Evolutionary conservation across 371 early-diverging fungal genomes (phyloP), one percentile per base, ranked within the genome.

Genomic region (Mucor racemosus): DNA sequence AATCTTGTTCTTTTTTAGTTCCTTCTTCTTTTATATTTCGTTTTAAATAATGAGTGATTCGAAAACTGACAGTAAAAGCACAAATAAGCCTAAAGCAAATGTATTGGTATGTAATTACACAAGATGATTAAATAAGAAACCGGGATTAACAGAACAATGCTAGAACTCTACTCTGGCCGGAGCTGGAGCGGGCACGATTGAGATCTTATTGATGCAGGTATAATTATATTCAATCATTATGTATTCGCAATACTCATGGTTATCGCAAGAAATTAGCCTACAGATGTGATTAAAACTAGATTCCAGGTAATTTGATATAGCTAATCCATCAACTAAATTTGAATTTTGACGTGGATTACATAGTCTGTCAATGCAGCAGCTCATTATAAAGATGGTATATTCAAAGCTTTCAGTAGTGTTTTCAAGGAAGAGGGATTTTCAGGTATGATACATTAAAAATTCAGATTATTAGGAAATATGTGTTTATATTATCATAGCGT

Each of bases 221-320:
- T 1, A 36, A 26, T 31, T 36, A 36, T 21, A 42, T 11, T 9
- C 38, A 38, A 1, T 11, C 38, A 1, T 38, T 38, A 31, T 21
- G 7, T 1, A 10, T 10, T 21, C 5, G 4, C 3, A 48, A 21
- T 48, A 48, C 7, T 48, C 10, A 50, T 0, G 11, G 21, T 26
- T 7, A 26, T 1, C 26, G 3, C 53, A 1, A 31, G 13, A 19
- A 26, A 21, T 2, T 62, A 80, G 79, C 78, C 81, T 7, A 76
- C 79, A n/a, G 81, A 81, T 42, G 79, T 78, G 7, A 62, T 81
- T 42, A 81, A 81, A 59, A 81, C 78, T 9, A 60, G 81, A 48
- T 81, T 76, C 53, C 81, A 81, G 68, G 81, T 81, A 65, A 53
- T 35, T 13, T 33, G 14, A 15, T 19, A 8, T 15, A 26, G 3